phyloP scores from a whole-genome alignment of 148 eudicot genomes.

The Polygonum aviculare region DNA sequence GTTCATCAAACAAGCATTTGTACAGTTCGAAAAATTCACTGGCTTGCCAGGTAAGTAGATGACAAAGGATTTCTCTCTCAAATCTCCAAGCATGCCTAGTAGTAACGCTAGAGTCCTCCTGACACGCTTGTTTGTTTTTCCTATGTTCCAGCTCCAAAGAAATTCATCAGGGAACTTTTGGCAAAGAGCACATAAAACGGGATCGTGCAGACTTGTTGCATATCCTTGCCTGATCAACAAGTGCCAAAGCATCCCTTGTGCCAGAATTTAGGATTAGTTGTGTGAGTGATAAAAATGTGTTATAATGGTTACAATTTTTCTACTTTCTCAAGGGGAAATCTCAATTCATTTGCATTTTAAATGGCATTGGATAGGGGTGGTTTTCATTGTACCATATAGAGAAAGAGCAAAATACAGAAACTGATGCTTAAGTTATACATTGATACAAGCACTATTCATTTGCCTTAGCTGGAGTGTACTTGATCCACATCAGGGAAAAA shows the following conservation, averaged over 20 bases:
- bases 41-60: conserved; percentile 18
- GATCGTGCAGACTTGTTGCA: too few species aligned
- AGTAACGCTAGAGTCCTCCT: not conserved
- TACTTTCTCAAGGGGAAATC: not conserved
- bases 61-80: not conserved
- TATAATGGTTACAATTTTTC: not conserved
- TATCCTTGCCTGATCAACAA: not conserved
- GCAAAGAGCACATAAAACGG: conserved; percentile 13
- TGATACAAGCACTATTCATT: not conserved
- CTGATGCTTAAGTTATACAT: not conserved
- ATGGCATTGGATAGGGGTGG: too few species aligned
- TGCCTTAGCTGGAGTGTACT: not conserved
- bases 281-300: not conserved
- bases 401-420: not conserved
- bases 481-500: not conserved
- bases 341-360: not conserved
- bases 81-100: not conserved
- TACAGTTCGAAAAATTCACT: conserved; percentile 19
- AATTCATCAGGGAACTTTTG: conserved; percentile 16
- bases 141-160: conserved; percentile 13
- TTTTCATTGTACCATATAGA: not conserved
- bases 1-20: conserved; percentile 23
- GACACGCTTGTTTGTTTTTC: not conserved
- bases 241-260: not conserved
- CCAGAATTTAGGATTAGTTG: not conserved